A percentile compares a stretch with the other conserved stretches of the same genome.
phyloP scores from a whole-genome alignment of 2,329 filamentous ascomycete genomes.

The Xylariaceae sp. region DNA sequence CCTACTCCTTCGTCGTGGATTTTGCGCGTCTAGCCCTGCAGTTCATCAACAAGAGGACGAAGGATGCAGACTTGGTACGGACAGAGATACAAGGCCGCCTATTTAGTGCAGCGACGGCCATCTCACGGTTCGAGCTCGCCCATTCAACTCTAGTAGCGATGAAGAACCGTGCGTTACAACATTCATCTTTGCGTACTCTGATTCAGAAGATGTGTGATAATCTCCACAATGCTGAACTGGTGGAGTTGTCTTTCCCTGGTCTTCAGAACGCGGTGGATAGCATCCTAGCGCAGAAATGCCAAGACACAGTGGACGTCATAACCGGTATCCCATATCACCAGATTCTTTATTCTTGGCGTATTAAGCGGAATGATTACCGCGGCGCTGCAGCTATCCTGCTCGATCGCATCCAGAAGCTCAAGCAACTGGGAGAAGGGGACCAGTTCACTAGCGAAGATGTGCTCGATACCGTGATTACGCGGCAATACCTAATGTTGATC shows the following conservation, averaged over 20 bases:
- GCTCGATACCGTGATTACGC: conserved; percentile 69
- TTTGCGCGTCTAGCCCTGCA: conserved; percentile 80
- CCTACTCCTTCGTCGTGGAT: conserved; percentile 81
- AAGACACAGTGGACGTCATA: conserved; percentile 69
- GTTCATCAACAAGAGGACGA: conserved; percentile 53
- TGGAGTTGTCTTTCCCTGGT: conserved; percentile 78
- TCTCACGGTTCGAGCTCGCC: conserved; percentile 80
- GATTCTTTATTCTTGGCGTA: conserved; percentile 89
- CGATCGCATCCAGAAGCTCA: conserved; percentile 68
- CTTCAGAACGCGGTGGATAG: conserved; percentile 81
- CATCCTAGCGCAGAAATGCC: conserved; percentile 75
- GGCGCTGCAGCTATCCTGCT: conserved; percentile 72
- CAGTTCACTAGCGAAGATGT: conserved; percentile 60
- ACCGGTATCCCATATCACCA: conserved; percentile 79
- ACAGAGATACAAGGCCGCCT: conserved; percentile 81
- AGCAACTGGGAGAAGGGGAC: conserved; percentile 64
- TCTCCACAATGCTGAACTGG: conserved; percentile 70
- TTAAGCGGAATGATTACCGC: conserved; percentile 84
- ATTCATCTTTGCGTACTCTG: conserved; percentile 73
- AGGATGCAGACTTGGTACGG: conserved; percentile 52
- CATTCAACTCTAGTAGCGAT: conserved; percentile 80
- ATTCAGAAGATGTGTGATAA: conserved; percentile 73
- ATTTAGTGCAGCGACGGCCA: conserved; percentile 82
- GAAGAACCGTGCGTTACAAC: conserved; percentile 73
- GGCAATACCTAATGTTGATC: conserved; percentile 88